Percentiles rank a stretch among this genome's conserved stretches.
Evolutionary conservation across 2,329 filamentous ascomycete genomes (phyloP).

Genomic region (Xylariales sp.): DNA sequence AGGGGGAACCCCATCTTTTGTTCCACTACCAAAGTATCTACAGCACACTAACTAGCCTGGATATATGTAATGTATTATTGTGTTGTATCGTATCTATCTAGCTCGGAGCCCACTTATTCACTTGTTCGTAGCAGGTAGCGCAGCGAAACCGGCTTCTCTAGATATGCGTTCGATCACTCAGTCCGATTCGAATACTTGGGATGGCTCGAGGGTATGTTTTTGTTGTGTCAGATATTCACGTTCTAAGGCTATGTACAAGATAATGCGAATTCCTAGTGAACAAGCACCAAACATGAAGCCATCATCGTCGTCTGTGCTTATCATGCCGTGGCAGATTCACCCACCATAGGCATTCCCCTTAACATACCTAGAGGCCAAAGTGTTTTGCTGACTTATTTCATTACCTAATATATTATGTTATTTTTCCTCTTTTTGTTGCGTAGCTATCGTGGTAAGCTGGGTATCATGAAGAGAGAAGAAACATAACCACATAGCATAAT

Average conservation of each 20-base stretch:
- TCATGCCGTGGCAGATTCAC: not conserved
- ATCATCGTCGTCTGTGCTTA: not conserved
- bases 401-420: slow-evolving; percentile 9
- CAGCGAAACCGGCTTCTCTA: slow-evolving; percentile 15
- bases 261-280: not conserved
- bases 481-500: slow-evolving; percentile 4
- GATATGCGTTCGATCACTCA: not conserved
- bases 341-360: not conserved
- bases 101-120: slow-evolving; percentile 2
- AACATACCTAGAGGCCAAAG: too few species aligned
- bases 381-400: not conserved
- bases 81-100: too few species aligned
- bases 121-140: not conserved
- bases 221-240: not conserved
- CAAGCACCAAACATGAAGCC: too few species aligned
- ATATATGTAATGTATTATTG: too few species aligned
- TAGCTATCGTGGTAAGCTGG: slow-evolving; percentile 34
- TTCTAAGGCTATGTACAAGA: too few species aligned
- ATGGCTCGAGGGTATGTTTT: not conserved
- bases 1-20: slow-evolving; percentile 5
- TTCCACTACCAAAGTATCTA: not conserved
- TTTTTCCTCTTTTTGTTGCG: slow-evolving; percentile 7
- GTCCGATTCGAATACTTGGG: not conserved
- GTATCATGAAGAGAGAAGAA: slow-evolving; percentile 42
- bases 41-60: too few species aligned